Conservation (phyloP, 2,329 filamentous ascomycete genomes). For the Apiospora phragmitis region DNA sequence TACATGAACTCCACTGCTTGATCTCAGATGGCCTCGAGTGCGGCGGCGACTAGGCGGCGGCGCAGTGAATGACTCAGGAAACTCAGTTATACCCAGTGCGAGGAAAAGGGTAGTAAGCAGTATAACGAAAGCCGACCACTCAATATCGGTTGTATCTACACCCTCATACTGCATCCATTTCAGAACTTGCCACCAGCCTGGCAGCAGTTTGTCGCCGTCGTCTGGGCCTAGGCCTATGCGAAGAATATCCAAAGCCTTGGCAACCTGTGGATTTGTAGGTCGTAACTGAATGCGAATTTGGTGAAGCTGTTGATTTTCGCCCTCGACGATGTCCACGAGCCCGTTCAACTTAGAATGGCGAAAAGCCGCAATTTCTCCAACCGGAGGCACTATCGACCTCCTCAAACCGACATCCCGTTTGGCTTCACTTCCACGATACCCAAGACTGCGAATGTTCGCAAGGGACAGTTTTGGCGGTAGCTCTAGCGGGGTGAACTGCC, state of each 20-base stretch:
- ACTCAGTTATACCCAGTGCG: slow-evolving; percentile 47
- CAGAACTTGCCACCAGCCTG: slow-evolving; percentile 73
- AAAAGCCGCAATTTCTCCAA: slow-evolving; percentile 53
- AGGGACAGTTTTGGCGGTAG: slow-evolving; percentile 59
- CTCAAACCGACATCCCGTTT: slow-evolving; percentile 52
- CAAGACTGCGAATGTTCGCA: slow-evolving; percentile 60
- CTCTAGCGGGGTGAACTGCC: slow-evolving; percentile 65
- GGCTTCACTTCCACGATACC: slow-evolving; percentile 52
- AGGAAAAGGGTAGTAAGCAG: slow-evolving; percentile 66
- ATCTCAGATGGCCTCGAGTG: slow-evolving; percentile 28
- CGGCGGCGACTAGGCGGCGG: slow-evolving; percentile 20
- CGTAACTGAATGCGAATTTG: slow-evolving; percentile 68
- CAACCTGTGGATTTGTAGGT: slow-evolving; percentile 63
- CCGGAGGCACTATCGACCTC: slow-evolving; percentile 47
- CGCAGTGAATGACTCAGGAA: slow-evolving; percentile 24
- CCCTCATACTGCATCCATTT: slow-evolving; percentile 63
- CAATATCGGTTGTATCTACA: slow-evolving; percentile 49
- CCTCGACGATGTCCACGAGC: slow-evolving; percentile 66
- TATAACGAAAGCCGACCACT: slow-evolving; percentile 70
- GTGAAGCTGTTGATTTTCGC: slow-evolving; percentile 58
- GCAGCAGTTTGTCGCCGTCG: slow-evolving; percentile 60
- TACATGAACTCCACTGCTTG: slow-evolving; percentile 32
- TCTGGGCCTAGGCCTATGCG: slow-evolving; percentile 63
- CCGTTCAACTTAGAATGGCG: slow-evolving; percentile 60
- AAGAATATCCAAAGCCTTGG: slow-evolving; percentile 60